phyloP scores from a whole-genome alignment of 805 yeast genomes.

The Kodamaea neixiangensis region DNA sequence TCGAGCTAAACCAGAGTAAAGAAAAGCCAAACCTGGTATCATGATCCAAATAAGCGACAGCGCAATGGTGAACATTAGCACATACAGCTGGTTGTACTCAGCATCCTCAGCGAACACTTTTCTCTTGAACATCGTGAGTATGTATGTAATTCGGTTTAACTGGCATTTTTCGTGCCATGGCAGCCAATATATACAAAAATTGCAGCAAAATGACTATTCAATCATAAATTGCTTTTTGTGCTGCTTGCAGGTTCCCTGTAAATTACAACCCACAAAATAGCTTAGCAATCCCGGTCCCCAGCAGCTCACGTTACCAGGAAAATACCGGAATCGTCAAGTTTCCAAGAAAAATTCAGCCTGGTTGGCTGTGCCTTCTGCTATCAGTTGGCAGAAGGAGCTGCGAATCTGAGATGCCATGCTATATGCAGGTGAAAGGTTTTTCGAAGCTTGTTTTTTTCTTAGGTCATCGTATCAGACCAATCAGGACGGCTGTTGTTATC shows the following conservation, averaged over 20 bases:
- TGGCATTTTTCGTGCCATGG: not conserved
- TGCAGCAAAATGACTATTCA: not conserved
- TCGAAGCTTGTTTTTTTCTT: not conserved
- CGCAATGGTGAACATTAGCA: conserved; percentile 54
- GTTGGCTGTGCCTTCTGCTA: not conserved
- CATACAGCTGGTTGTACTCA: conserved; percentile 27
- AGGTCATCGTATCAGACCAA: not conserved
- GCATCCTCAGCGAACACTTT: conserved; percentile 37
- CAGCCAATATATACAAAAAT: not conserved
- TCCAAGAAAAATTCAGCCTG: not conserved
- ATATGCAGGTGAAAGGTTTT: not conserved
- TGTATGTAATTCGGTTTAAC: too few relatives aligned
- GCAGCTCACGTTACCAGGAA: not conserved
- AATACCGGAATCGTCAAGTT: not conserved
- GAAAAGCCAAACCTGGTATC: conserved; percentile 93
- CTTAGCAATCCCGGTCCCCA: not conserved
- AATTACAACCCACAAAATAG: not conserved
- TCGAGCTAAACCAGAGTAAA: conserved; percentile 89
- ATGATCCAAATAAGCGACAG: conserved; percentile 79
- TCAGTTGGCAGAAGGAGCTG: not conserved
- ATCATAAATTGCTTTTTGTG: not conserved
- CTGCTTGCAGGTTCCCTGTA: not conserved
- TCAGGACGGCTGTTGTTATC: not conserved
- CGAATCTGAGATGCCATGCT: not conserved
- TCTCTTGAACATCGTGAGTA: conserved; percentile 22